Base-by-base conservation (phyloP, 805 yeast genomes). In the Candida suzukii region DNA sequence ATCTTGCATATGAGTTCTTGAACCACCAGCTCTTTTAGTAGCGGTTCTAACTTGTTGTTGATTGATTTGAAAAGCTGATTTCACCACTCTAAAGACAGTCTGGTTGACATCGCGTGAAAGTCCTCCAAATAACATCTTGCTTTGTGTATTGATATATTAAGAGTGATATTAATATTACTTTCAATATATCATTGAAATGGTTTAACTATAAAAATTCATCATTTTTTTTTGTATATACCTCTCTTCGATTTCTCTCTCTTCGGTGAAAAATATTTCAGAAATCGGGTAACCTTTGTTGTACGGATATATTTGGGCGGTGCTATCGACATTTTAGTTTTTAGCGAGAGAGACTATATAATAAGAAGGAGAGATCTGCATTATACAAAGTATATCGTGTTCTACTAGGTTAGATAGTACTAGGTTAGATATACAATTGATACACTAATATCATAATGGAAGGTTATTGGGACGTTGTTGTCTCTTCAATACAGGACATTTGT, bases 21-120 rank as follows among this genome's bases (percentile, higher is more conserved):
- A 88, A 52, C 97, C 96, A 18, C 95, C 88, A 8, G 93, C 96
- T 60, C 80, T 83, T 65, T 93, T 93, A 14, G 96, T 88, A 22
- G 99, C 96, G 18, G 79, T 79, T 73, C 99, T 88, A 13, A 88
- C 76, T 45, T 72, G 79, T 19, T 6, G 20, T 16, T 37, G 26
- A 14, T 20, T 28, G 17, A 20, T n/a, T 17, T 22, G 21, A n/a
- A 35, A 26, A 3, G n/a, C 38, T 5, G 13, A 9, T 13, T 12
- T 21, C 3, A 35, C 16, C 16, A 31, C n/a, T 22, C 14, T 21
- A 27, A 38, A 26, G n/a, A 29, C 28, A 18, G 41, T n/a, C n/a
- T 6, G n/a, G 19, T 26, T 9, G 11, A 26, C 4, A 3, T 35
- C 38, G n/a, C 24, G 21, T 14, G 40, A 14, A 10, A 37, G 21